A percentile compares a stretch with the other conserved stretches of the same genome.
phyloP scores from a whole-genome alignment of 768 basidiomycete genomes.

The Naganishia randhawae region DNA sequence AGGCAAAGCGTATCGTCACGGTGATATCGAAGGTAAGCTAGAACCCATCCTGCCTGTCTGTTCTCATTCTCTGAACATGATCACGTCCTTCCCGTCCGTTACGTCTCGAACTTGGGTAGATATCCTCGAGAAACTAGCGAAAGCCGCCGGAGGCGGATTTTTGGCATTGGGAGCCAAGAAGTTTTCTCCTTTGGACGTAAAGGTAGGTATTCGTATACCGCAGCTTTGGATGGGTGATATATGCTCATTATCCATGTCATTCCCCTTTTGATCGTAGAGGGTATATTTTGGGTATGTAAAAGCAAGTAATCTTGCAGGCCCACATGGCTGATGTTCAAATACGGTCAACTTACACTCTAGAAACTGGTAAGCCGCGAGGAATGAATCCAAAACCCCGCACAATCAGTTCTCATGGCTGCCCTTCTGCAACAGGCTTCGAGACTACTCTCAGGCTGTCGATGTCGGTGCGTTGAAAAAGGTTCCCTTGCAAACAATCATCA shows the following conservation, averaged over 20 bases:
- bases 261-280: neutral
- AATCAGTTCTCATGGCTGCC: conserved; percentile 1
- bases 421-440: conserved; percentile 82
- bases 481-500: conserved; percentile 72
- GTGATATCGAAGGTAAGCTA: conserved; percentile 65
- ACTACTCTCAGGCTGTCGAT: conserved; percentile 83
- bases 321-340: conserved; percentile 26
- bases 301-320: neutral
- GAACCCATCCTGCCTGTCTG: neutral
- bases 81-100: neutral
- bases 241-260: too few species aligned
- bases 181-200: conserved; percentile 75
- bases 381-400: neutral
- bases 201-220: conserved; percentile 69
- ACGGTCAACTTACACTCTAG: conserved; percentile 29
- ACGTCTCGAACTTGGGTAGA: conserved; percentile 33
- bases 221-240: too few species aligned
- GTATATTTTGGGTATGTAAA: conserved; percentile 13
- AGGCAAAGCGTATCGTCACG: conserved; percentile 67
- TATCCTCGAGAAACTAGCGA: conserved; percentile 61
- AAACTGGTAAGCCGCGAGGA: conserved; percentile 32
- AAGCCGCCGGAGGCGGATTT: conserved; percentile 61
- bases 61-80: neutral
- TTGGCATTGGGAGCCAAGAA: conserved; percentile 61
- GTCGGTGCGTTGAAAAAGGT: conserved; percentile 69